phyloP scores from a whole-genome alignment of 2,329 filamentous ascomycete genomes.

The Teratosphaeria epicoccoides region DNA sequence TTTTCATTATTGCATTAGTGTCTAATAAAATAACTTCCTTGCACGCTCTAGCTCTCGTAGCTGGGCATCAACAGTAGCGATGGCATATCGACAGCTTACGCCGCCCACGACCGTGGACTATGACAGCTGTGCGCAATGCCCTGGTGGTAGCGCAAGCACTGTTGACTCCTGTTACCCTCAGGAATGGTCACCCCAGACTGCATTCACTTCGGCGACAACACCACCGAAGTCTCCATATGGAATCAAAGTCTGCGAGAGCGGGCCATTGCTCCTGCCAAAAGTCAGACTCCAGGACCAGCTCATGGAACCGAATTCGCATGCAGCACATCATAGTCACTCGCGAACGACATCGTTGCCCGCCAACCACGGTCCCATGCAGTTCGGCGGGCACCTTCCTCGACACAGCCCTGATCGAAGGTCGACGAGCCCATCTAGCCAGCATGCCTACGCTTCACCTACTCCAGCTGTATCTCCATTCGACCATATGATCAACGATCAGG shows the following conservation, averaged over 20 bases:
- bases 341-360: slow-evolving; percentile 20
- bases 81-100: slow-evolving; percentile 38
- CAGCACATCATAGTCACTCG: slow-evolving; percentile 13
- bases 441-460: slow-evolving; percentile 8
- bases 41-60: slow-evolving; percentile 26
- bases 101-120: slow-evolving; percentile 30
- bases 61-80: slow-evolving; percentile 18
- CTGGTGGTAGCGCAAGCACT: slow-evolving; percentile 24
- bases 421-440: slow-evolving; percentile 15
- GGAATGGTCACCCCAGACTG: slow-evolving; percentile 24
- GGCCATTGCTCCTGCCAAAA: slow-evolving; percentile 19
- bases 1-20: slow-evolving; percentile 11
- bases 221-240: slow-evolving; percentile 19
- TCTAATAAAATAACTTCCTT: slow-evolving; percentile 15
- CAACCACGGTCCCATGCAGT: slow-evolving; percentile 18
- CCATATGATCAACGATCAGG: slow-evolving; percentile 11
- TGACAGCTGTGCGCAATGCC: slow-evolving; percentile 16
- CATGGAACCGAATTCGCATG: slow-evolving; percentile 10
- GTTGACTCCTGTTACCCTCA: slow-evolving; percentile 16
- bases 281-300: slow-evolving; percentile 20
- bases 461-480: slow-evolving; percentile 13
- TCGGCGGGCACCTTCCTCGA: slow-evolving; percentile 14
- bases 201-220: slow-evolving; percentile 21
- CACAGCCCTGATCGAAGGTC: slow-evolving; percentile 14
- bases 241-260: slow-evolving; percentile 18